Percentiles rank a stretch among this genome's conserved stretches.
Conservation (phyloP, 306 rosid genomes). For the Cercis canadensis region DNA sequence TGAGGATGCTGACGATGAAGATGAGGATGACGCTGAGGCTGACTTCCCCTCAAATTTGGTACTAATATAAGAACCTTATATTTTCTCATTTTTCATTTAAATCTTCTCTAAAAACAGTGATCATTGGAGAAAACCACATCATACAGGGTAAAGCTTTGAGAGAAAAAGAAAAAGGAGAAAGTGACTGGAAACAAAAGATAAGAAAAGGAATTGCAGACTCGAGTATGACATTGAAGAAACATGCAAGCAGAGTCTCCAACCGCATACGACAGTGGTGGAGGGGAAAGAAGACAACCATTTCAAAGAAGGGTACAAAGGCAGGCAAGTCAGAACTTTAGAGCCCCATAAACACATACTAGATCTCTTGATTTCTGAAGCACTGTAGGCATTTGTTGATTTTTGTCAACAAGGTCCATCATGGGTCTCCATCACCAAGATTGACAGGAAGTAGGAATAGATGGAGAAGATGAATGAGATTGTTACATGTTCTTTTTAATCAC, state of each 20-base stretch:
- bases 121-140: not conserved
- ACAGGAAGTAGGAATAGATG: slow-evolving; percentile 23
- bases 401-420: slow-evolving; percentile 11
- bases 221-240: slow-evolving; percentile 61
- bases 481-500: slow-evolving; percentile 27
- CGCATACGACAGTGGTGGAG: slow-evolving; percentile 67
- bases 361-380: slow-evolving; percentile 26
- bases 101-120: slow-evolving; percentile 11
- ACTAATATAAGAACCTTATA: slow-evolving; percentile 23
- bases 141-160: slow-evolving; percentile 76
- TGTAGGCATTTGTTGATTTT: slow-evolving; percentile 25
- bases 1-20: slow-evolving; percentile 68
- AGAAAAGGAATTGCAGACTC: slow-evolving; percentile 54
- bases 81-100: slow-evolving; percentile 7
- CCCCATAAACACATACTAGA: slow-evolving; percentile 5
- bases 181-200: slow-evolving; percentile 68
- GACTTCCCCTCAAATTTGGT: slow-evolving; percentile 78
- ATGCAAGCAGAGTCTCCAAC: slow-evolving; percentile 66
- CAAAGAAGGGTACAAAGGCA: slow-evolving; percentile 58
- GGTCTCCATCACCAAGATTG: slow-evolving; percentile 14
- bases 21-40: slow-evolving; percentile 53
- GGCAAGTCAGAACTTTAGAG: slow-evolving; percentile 75
- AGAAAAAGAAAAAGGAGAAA: slow-evolving; percentile 56
- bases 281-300: slow-evolving; percentile 48
- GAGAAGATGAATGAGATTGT: slow-evolving; percentile 12